Evolutionary conservation across 768 basidiomycete species (phyloP).

Genomic region (Suillus subaureus): DNA sequence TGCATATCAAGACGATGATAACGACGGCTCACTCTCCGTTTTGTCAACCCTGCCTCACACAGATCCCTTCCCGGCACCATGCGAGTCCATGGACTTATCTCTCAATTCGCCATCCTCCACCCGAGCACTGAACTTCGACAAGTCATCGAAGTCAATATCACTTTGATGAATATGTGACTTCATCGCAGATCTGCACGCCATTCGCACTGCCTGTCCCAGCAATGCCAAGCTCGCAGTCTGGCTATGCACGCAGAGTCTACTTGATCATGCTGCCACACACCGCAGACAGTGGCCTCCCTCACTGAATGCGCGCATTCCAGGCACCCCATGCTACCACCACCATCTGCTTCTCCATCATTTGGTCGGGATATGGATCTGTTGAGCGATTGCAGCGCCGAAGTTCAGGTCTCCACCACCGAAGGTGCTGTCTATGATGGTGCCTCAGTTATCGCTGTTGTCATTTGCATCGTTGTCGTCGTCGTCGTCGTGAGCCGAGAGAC

Average conservation of each 20-base stretch:
- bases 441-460: slow-evolving; percentile 21
- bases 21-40: slow-evolving; percentile 54
- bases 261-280: slow-evolving; percentile 57
- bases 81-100: slow-evolving; percentile 22
- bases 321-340: slow-evolving; percentile 26
- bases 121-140: slow-evolving; percentile 20
- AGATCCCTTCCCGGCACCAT: neutral
- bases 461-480: slow-evolving; percentile 19
- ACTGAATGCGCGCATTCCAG: slow-evolving; percentile 26
- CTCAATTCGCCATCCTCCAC: slow-evolving; percentile 22
- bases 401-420: slow-evolving; percentile 13
- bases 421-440: slow-evolving; percentile 13
- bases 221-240: slow-evolving; percentile 14
- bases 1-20: slow-evolving; percentile 20
- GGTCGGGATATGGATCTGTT: neutral
- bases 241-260: slow-evolving; percentile 55
- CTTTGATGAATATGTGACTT: slow-evolving; percentile 49
- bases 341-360: slow-evolving; percentile 5
- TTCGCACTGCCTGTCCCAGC: slow-evolving; percentile 48
- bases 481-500: slow-evolving; percentile 16
- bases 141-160: slow-evolving; percentile 28
- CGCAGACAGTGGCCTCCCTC: slow-evolving; percentile 42
- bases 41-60: slow-evolving; percentile 38
- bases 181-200: slow-evolving; percentile 41
- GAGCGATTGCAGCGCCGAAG: slow-evolving; percentile 8